phyloP scores from a whole-genome alignment of 176 grass and related monocot genomes.

The Miscanthus lutarioriparius region DNA sequence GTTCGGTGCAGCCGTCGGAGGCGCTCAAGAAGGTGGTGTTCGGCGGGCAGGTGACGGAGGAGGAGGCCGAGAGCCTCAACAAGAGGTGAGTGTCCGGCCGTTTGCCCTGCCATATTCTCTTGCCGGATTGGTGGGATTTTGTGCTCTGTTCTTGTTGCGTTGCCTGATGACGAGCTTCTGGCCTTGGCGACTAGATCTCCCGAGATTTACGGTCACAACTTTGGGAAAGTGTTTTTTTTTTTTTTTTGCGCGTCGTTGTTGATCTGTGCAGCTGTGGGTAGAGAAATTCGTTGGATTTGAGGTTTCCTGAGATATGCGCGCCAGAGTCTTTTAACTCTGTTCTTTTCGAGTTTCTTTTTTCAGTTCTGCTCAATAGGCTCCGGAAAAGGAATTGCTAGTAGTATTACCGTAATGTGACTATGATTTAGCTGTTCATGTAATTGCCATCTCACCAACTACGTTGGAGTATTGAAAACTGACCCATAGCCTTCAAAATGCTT shows the following conservation, averaged over 20 bases:
- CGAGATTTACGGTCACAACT: not conserved
- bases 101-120: not conserved
- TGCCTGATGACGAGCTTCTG: constrained; percentile 5
- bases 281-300: constrained; percentile 31
- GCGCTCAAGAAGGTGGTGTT: constrained; percentile 90
- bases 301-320: not conserved
- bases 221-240: not conserved
- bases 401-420: not conserved
- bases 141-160: constrained; percentile 16
- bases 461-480: not conserved
- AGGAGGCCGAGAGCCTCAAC: constrained; percentile 84
- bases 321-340: not conserved
- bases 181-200: constrained; percentile 26
- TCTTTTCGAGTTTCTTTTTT: not conserved
- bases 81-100: constrained; percentile 67
- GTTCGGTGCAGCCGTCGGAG: constrained; percentile 74
- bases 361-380: not conserved
- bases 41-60: constrained; percentile 92
- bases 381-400: not conserved
- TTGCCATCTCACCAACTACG: constrained; percentile 6
- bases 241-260: not conserved
- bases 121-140: not conserved
- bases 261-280: not conserved
- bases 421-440: not conserved
- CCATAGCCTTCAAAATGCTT: not conserved